Evolutionary conservation across 768 basidiomycete genomes (phyloP), one percentile per base, ranked within the genome.

Genomic region (Chalciporus chontae): DNA sequence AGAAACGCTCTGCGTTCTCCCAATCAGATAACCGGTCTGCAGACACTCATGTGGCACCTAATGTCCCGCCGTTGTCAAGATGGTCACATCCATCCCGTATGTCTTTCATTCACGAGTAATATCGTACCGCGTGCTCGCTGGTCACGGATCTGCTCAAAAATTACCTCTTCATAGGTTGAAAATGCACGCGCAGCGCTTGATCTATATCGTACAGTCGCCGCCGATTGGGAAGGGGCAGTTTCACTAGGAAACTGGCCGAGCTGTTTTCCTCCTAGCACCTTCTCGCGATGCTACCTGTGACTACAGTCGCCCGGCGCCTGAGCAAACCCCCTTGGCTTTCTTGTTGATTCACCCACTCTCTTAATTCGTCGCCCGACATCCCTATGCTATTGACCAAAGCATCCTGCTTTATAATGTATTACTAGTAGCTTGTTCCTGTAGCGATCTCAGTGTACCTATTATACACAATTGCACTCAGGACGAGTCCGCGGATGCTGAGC

Each of bases 11-110:
- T 91, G 45, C 78, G 80, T 21, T 77, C 77, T 23, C 80, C 81
- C 6, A 81, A 84, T 60, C 83, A 86, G 56, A 66, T 81, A 43
- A 70, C 89, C 52, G 88, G 90, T 23, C 73, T 92, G 31, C 84
- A 82, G 60, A 92, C 90, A 5, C 73, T 92, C 14, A 80, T 83
- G 64, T 90, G 87, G 86, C 84, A 84, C 58, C 77, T 92, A 31
- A 87, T 92, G 87, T 77, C 80, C 48, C 77, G 89, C 58, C 79
- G 84, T 26, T 86, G 85, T 61, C 84, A 86, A 61, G 85, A 87
- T 61, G 81, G 80, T 26, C 76, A 81, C 48, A 75, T 81, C 56
- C 79, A 89, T 65, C 84, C 87, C 9, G 90, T 92, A 61, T 60
- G 85, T 78, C 23, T 23, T 26, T 51, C 24, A 14, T 26, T 43